These are phyloP conservation scores for Botryotinia calthae DNA, from an alignment of 2,329 filamentous ascomycete genomes.

Conservation along the genomic window DNA sequence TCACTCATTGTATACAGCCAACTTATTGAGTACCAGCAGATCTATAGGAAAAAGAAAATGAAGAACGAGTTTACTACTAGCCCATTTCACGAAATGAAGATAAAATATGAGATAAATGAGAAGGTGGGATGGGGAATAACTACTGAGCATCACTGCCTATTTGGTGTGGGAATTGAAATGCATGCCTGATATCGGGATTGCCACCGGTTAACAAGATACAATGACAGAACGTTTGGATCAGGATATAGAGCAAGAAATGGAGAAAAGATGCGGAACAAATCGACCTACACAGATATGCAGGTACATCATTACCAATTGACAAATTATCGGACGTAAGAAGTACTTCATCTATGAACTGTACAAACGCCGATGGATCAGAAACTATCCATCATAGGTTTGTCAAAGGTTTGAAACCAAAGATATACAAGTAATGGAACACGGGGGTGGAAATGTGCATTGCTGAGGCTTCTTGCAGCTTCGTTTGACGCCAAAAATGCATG, in stretches of 20 bases:
- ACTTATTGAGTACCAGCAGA: background rate
- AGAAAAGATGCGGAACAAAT: background rate
- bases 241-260: background rate
- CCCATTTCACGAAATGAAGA: background rate
- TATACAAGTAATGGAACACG: constrained; percentile 2
- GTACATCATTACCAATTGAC: constrained; percentile 8
- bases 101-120: background rate
- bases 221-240: background rate
- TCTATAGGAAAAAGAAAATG: background rate
- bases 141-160: background rate
- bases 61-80: background rate
- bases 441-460: background rate
- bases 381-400: constrained; percentile 7
- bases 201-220: background rate
- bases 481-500: constrained; percentile 11
- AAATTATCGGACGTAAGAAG: background rate
- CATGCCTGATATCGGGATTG: background rate
- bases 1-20: constrained; percentile 4
- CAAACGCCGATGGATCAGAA: background rate
- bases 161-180: background rate
- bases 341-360: background rate
- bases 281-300: background rate
- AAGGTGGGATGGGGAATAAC: background rate
- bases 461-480: constrained; percentile 6
- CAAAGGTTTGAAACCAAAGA: background rate